Conservation (phyloP, 169 alveolate genomes). For the Plasmodium blacklocki region DNA sequence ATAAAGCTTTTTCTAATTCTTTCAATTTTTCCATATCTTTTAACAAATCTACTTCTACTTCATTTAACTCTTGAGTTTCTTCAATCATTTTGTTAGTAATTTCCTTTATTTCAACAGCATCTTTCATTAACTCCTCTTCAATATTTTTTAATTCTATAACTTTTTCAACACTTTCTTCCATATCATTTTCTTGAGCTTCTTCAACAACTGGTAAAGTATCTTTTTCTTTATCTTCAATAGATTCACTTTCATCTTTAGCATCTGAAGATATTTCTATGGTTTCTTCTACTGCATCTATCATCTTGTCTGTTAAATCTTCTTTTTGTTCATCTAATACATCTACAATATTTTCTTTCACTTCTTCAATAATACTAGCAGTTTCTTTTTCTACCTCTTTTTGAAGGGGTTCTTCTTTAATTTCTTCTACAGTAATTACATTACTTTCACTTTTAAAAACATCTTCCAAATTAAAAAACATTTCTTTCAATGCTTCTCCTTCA, state of each 20-base stretch:
- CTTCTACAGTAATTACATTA: not conserved
- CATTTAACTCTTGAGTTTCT: constrained; percentile 1
- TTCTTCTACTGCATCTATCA: constrained; percentile 10
- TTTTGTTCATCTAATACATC: not conserved
- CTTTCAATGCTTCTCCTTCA: too few relatives aligned
- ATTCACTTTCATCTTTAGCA: not conserved
- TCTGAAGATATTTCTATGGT: not conserved
- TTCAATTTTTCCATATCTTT: not conserved
- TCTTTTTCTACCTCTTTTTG: not conserved
- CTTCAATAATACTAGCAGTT: not conserved
- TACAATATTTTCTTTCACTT: not conserved
- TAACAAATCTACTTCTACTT: not conserved
- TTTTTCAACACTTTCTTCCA: not conserved
- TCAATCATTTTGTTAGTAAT: not conserved
- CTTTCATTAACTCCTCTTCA: not conserved
- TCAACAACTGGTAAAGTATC: not conserved
- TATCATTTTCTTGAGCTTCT: not conserved
- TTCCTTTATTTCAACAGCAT: not conserved
- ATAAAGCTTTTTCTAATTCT: not conserved
- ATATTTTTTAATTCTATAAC: not conserved
- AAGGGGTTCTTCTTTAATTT: not conserved
- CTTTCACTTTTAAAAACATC: not conserved
- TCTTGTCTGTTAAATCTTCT: not conserved
- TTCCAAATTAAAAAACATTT: too few relatives aligned
- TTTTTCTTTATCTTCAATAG: not conserved